Conservation (phyloP, 106 monocot species). For the Xerophyta viscosa region DNA sequence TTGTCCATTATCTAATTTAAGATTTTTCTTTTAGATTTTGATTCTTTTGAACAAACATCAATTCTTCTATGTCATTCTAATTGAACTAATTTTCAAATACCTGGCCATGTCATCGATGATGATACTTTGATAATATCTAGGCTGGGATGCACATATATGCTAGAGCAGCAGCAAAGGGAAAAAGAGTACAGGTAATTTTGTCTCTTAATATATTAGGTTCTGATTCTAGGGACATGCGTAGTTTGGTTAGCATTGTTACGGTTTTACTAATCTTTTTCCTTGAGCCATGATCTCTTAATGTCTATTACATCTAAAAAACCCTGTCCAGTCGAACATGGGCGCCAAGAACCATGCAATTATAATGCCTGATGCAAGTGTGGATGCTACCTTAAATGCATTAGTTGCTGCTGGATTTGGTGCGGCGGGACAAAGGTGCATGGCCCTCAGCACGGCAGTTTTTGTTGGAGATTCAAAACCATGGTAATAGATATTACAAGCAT, state of each 20-base stretch:
- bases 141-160: constrained; percentile 99
- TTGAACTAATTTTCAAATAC: too few relatives aligned
- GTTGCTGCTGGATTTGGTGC: constrained; percentile 99
- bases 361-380: constrained; percentile 85
- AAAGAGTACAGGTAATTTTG: constrained; percentile 77
- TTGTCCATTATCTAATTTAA: constrained; percentile 2
- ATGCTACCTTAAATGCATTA: constrained; percentile 84
- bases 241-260: background rate
- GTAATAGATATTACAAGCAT: constrained; percentile 18
- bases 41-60: too few relatives aligned
- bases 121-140: constrained; percentile 17
- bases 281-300: background rate
- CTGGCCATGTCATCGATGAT: too few relatives aligned
- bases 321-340: constrained; percentile 90
- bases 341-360: constrained; percentile 96
- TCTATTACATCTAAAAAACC: constrained; percentile 2
- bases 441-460: constrained; percentile 88
- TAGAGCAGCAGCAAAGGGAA: constrained; percentile 86
- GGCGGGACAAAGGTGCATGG: constrained; percentile 99
- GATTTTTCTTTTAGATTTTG: too few relatives aligned
- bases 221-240: background rate
- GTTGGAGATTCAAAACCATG: constrained; percentile 87
- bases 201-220: too few relatives aligned
- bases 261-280: background rate
- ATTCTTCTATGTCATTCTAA: too few relatives aligned